Evolutionary conservation across 495 filamentous ascomycete species (phyloP).

Genomic region (Penicillium canescens): DNA sequence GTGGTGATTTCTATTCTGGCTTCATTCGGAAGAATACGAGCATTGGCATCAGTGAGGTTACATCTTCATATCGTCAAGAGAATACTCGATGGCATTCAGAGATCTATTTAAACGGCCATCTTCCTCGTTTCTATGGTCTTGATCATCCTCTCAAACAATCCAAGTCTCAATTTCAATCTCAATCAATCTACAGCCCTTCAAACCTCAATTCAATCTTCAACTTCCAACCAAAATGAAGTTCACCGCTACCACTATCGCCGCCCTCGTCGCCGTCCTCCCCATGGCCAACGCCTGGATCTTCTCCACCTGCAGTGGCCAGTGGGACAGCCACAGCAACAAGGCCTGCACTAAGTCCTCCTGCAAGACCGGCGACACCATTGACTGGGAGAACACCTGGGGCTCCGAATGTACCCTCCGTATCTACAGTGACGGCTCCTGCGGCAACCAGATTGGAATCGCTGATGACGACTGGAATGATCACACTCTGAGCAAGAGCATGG

Average conservation of each 20-base stretch:
- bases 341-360: conserved; percentile 8
- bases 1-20: conserved; percentile 1
- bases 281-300: conserved; percentile 20
- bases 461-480: conserved; percentile 13
- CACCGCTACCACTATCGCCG: conserved; percentile 7
- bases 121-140: not conserved
- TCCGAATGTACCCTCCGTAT: conserved; percentile 10
- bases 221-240: conserved; percentile 8
- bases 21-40: not conserved
- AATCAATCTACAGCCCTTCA: not conserved
- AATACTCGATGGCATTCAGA: not conserved
- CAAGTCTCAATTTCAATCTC: not conserved
- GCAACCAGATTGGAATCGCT: conserved; percentile 13
- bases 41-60: conserved; percentile 6
- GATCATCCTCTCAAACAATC: conserved; percentile 1
- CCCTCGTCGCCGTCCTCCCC: conserved; percentile 7
- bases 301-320: conserved; percentile 9
- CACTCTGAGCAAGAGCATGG: conserved; percentile 5
- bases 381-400: conserved; percentile 5
- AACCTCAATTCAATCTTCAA: not conserved
- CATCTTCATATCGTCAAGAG: not conserved
- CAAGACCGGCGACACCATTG: conserved; percentile 4
- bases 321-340: conserved; percentile 12
- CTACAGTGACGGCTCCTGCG: conserved; percentile 9
- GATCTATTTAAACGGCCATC: not conserved